Evolutionary conservation across 2,329 filamentous ascomycete genomes (phyloP).

Genomic region (Epichloe gansuensis): DNA sequence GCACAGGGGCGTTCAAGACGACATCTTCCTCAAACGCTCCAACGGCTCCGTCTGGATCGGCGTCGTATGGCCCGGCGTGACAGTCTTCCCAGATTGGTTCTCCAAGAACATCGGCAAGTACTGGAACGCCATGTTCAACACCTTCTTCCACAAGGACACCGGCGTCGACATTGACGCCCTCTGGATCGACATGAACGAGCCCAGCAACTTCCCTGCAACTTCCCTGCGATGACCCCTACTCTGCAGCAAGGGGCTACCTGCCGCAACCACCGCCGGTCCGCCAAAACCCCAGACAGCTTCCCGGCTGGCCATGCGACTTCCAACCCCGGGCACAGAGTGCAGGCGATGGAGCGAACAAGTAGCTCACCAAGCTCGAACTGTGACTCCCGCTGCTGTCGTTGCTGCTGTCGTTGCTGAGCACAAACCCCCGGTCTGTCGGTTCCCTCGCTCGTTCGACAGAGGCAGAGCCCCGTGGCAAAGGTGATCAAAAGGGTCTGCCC

Average conservation of each 20-base stretch:
- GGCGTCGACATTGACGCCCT: slow-evolving; percentile 68
- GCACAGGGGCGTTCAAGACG: slow-evolving; percentile 27
- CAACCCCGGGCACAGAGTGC: slow-evolving; percentile 15
- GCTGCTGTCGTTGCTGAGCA: no score
- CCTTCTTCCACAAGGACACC: slow-evolving; percentile 49
- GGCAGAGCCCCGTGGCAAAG: slow-evolving; percentile 45
- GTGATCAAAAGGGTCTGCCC: slow-evolving; percentile 22
- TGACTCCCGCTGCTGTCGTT: neutral
- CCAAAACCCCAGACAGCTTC: slow-evolving; percentile 48
- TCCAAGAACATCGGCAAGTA: slow-evolving; percentile 48
- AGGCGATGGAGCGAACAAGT: slow-evolving; percentile 1
- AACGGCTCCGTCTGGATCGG: slow-evolving; percentile 49
- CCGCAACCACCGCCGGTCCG: slow-evolving; percentile 52
- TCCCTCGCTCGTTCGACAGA: slow-evolving; percentile 3
- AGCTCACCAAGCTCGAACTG: neutral
- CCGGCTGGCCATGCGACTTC: slow-evolving; percentile 47
- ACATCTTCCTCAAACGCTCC: slow-evolving; percentile 35
- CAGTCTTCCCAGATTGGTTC: slow-evolving; percentile 71
- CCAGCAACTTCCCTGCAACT: slow-evolving; percentile 22
- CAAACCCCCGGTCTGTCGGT: neutral
- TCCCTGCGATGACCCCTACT: slow-evolving; percentile 17
- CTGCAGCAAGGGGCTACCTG: slow-evolving; percentile 31
- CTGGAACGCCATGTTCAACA: slow-evolving; percentile 56
- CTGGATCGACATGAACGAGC: slow-evolving; percentile 60
- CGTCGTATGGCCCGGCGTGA: slow-evolving; percentile 67